These are phyloP conservation scores for Saccharomyces mikatae DNA, from an alignment of 805 yeast species.

Conservation along the genomic window DNA sequence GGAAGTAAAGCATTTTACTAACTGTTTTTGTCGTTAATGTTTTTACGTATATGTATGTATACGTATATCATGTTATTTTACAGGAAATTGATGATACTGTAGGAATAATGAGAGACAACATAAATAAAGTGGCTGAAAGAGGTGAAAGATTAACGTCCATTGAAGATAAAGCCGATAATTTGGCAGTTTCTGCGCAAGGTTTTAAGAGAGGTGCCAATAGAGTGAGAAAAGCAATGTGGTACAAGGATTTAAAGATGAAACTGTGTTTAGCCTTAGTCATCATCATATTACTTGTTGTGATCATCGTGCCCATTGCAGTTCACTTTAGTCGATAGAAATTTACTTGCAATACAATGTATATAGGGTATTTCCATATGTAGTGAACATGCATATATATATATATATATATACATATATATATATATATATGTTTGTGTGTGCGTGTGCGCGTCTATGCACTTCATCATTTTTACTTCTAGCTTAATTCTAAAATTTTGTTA, in stretches of 20 bases:
- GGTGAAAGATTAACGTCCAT: conserved; percentile 88
- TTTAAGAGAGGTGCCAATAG: conserved; percentile 94
- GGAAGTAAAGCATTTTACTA: neutral
- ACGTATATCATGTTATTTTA: neutral
- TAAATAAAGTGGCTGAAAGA: conserved; percentile 84
- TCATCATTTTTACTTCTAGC: neutral
- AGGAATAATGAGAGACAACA: conserved; percentile 95
- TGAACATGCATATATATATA: neutral
- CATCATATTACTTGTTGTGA: conserved; percentile 70
- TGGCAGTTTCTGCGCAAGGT: conserved; percentile 85
- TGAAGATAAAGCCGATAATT: conserved; percentile 84
- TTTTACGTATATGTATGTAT: neutral
- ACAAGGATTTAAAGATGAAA: conserved; percentile 94
- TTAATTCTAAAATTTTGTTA: neutral
- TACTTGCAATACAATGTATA: neutral
- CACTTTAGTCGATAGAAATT: conserved; percentile 43
- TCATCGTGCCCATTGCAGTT: conserved; percentile 85
- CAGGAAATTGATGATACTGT: conserved; percentile 92
- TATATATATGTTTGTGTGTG: no score
- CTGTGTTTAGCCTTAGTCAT: conserved; percentile 76
- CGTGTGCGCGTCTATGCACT: neutral
- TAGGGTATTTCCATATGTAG: neutral
- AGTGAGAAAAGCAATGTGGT: conserved; percentile 98
- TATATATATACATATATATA: neutral
- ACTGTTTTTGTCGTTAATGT: neutral